phyloP scores from a whole-genome alignment of 306 rosid species.

The Canavalia ensiformis region DNA sequence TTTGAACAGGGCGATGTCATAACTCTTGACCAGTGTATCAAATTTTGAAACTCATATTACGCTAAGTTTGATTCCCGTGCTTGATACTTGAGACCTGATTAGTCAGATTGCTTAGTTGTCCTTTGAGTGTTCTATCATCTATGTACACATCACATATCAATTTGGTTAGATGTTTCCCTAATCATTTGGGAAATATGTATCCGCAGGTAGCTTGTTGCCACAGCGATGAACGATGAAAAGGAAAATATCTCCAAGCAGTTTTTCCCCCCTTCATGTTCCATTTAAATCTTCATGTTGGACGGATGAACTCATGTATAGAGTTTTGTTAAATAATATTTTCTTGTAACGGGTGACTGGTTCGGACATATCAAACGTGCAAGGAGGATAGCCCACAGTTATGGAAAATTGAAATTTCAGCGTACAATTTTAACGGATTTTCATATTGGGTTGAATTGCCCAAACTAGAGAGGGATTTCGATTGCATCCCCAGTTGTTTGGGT shows the following conservation, averaged over 20 bases:
- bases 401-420: not conserved
- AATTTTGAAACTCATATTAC: not conserved
- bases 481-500: constrained; percentile 26
- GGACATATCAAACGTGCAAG: not conserved
- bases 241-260: constrained; percentile 43
- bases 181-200: constrained; percentile 30
- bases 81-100: constrained; percentile 33
- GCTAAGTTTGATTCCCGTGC: constrained; percentile 7
- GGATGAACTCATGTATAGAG: constrained; percentile 43
- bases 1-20: not conserved
- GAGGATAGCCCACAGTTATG: constrained; percentile 35
- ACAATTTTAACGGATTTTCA: constrained; percentile 28
- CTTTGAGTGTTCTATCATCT: not conserved
- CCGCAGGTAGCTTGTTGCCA: constrained; percentile 58
- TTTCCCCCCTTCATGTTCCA: constrained; percentile 20
- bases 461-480: not conserved
- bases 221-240: constrained; percentile 51
- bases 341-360: constrained; percentile 35
- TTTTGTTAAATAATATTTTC: constrained; percentile 47
- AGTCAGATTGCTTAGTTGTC: constrained; percentile 8
- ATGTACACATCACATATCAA: not conserved
- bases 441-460: constrained; percentile 40
- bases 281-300: constrained; percentile 43
- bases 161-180: constrained; percentile 24
- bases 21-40: not conserved